Evolutionary conservation across 2,329 filamentous ascomycete species (phyloP).

Genomic region (Ceratocystis harringtonii): DNA sequence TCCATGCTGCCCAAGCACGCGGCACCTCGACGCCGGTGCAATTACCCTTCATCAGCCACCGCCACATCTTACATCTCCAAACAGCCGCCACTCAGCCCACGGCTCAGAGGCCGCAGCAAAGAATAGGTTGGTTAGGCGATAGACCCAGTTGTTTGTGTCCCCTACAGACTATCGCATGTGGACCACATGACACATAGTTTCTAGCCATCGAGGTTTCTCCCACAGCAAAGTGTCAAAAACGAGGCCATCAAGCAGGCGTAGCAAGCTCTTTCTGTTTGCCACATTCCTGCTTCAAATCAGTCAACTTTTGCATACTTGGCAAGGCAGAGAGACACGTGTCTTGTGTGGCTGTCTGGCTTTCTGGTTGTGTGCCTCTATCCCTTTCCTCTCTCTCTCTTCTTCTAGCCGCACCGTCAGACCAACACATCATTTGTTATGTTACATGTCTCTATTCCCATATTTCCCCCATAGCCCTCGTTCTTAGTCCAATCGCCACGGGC

Average conservation of each 20-base stretch:
- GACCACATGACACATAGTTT: neutral
- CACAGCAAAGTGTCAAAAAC: neutral
- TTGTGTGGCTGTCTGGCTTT: neutral
- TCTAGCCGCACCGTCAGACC: neutral
- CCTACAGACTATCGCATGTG: neutral
- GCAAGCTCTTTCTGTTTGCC: neutral
- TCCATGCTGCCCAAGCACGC: neutral
- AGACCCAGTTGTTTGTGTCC: no score
- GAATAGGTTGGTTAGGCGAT: no score
- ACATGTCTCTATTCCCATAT: neutral
- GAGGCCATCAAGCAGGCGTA: neutral
- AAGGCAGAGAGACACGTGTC: neutral
- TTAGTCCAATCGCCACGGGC: neutral
- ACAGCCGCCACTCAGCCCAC: no score
- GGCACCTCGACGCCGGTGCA: neutral
- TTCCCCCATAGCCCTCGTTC: neutral
- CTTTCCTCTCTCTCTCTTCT: neutral
- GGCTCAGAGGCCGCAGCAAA: no score
- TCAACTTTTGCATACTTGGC: neutral
- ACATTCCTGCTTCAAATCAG: neutral
- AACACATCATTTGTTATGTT: neutral
- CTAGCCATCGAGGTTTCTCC: neutral
- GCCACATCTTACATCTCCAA: neutral
- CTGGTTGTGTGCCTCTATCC: neutral
- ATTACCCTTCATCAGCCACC: neutral